Base-by-base conservation (phyloP, 2,329 filamentous ascomycete species). In the Monosporascus sp. region DNA sequence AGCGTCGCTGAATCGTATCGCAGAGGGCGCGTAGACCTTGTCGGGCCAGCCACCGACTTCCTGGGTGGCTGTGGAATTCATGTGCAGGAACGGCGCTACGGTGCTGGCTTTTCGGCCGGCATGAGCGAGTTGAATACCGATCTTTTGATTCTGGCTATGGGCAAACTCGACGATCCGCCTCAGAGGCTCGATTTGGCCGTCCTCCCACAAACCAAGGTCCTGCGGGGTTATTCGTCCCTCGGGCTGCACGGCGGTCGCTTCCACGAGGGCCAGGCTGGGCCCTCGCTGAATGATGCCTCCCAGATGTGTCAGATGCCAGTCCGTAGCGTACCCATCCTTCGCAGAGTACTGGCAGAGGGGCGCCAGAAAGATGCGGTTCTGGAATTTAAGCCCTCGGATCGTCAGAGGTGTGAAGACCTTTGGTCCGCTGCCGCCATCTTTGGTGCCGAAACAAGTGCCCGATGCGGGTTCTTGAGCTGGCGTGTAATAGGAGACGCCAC, bases 201-300 rank as follows among this genome's bases (percentile, higher is more conserved):
- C 88, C 49, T 84, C 78, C 88, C 88, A 91, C 5, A 91, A 68
- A 0, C 88, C 85, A 14, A 68, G 65, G 59, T 88, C 82, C 58
- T 89, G 76, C 0, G 87, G 88, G 0, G 87, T 88, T 69, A 91
- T 90, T 15, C 88, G 78, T 3, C 88, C 88, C 58, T 87, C 78
- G 0, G 86, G 70, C 1, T 80, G 74, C 0, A 91, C 84, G 1
- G 83, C 75, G 0, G 87, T 88, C 1, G 87, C 86, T 69, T 92
- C 88, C 14, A 89, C 69, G 55, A 88, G 78, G 15, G 83, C 67
- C 3, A 91, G 69, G 0, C 86, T 88, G 0, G 88, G 63, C 44
- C 88, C 88, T 3, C 87, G 83, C 60, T 83, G 79, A 25, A 85
- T 74, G 58, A 91, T 89, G 20, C 86, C 85, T 18, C 88, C 88